Evolutionary conservation across 257 asterid genomes (phyloP).

Genomic region (Leonotis leonurus): DNA sequence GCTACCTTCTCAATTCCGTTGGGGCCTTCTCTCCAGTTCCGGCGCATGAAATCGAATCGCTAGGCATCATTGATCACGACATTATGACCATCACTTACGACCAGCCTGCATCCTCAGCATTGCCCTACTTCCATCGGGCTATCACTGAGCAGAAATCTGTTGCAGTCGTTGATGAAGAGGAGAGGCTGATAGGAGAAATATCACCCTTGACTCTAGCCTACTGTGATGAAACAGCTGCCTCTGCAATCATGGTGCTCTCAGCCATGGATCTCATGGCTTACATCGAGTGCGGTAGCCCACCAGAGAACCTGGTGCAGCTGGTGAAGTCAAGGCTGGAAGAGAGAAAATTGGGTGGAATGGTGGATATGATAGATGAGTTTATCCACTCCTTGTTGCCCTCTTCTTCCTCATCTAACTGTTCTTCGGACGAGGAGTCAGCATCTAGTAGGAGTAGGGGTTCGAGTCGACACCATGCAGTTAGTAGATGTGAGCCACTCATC

Average conservation of each 20-base stretch:
- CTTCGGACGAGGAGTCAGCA: constrained; percentile 62
- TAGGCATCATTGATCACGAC: constrained; percentile 41
- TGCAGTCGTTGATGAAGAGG: constrained; percentile 50
- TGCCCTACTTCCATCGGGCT: constrained; percentile 34
- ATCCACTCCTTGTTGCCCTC: constrained; percentile 16
- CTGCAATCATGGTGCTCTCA: constrained; percentile 54
- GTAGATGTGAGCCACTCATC: constrained; percentile 60
- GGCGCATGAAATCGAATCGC: constrained; percentile 43
- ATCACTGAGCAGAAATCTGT: constrained; percentile 49
- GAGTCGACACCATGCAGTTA: constrained; percentile 31
- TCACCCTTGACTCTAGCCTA: constrained; percentile 61
- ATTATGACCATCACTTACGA: constrained; percentile 43
- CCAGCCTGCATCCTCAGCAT: constrained; percentile 54
- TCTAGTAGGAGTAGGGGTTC: constrained; percentile 17
- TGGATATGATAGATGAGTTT: constrained; percentile 50
- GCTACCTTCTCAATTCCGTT: constrained; percentile 70
- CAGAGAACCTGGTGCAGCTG: constrained; percentile 50
- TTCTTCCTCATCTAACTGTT: constrained; percentile 46
- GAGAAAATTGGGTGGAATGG: constrained; percentile 40
- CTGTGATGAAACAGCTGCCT: constrained; percentile 61
- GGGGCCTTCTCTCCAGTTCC: constrained; percentile 66
- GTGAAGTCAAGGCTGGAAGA: constrained; percentile 58
- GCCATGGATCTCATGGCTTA: constrained; percentile 71
- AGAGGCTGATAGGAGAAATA: constrained; percentile 63
- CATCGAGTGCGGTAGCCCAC: constrained; percentile 64